These are phyloP conservation scores for Populus simonii DNA, from an alignment of 345 rosid species.

Conservation along the genomic window DNA sequence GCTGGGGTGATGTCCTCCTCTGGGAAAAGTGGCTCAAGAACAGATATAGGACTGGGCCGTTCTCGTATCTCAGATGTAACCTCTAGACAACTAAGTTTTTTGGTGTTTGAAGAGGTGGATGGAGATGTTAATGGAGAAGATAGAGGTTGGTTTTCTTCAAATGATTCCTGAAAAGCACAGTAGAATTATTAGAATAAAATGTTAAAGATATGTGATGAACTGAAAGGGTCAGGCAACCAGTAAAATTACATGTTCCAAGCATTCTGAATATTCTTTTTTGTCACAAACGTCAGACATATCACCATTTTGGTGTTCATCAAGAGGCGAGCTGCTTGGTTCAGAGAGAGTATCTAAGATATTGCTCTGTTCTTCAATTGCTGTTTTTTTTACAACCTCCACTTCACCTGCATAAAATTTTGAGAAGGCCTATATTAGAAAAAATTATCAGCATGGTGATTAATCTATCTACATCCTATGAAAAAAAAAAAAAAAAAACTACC, in stretches of 20 bases:
- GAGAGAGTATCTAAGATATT: conserved; percentile 17
- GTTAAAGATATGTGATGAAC: conserved; percentile 1
- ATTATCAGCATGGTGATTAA: background rate
- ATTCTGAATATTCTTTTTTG: conserved; percentile 24
- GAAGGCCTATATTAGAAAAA: background rate
- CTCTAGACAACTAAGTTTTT: conserved; percentile 46
- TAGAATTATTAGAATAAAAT: background rate
- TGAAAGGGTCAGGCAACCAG: conserved; percentile 9
- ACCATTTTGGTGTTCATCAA: conserved; percentile 21
- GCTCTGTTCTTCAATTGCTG: conserved; percentile 32
- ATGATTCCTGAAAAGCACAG: conserved; percentile 40
- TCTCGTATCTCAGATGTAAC: conserved; percentile 42
- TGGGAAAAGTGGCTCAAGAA: conserved; percentile 64
- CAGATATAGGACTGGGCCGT: conserved; percentile 86
- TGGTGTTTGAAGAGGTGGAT: conserved; percentile 34
- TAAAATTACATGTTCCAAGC: conserved; percentile 41
- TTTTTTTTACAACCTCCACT: conserved; percentile 29
- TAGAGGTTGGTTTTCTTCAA: conserved; percentile 29
- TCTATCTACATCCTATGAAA: conserved; percentile 4
- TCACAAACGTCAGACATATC: conserved; percentile 31
- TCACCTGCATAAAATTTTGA: conserved; percentile 28
- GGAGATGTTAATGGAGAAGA: conserved; percentile 49
- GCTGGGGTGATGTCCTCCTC: conserved; percentile 72
- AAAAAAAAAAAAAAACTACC: conserved; percentile 32
- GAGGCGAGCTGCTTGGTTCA: conserved; percentile 29